Evolutionary conservation across 345 rosid species (phyloP).

Genomic region (Gossypium arboreum): DNA sequence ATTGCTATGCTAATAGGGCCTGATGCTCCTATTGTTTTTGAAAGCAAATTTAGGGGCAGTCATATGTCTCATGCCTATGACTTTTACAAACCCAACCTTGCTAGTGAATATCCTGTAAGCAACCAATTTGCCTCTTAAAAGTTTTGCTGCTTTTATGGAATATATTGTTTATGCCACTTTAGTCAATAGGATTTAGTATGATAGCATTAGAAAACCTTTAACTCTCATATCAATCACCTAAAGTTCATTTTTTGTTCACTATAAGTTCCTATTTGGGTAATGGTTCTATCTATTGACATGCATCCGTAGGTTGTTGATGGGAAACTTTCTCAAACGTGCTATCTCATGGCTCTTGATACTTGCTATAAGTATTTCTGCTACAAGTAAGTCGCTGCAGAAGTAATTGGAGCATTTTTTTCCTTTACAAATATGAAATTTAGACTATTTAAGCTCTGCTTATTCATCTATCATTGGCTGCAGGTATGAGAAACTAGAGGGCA

Average conservation of each 20-base stretch:
- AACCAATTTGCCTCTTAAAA: slow-evolving; percentile 3
- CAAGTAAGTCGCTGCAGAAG: slow-evolving; percentile 47
- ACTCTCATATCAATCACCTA: not conserved
- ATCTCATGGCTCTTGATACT: slow-evolving; percentile 92
- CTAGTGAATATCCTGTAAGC: slow-evolving; percentile 97
- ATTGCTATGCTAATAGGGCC: slow-evolving; percentile 92
- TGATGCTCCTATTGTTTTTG: slow-evolving; percentile 87
- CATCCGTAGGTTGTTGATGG: slow-evolving; percentile 92
- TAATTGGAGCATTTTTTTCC: not conserved
- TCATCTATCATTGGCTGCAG: slow-evolving; percentile 34
- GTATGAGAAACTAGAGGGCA: slow-evolving; percentile 79
- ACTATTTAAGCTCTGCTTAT: slow-evolving; percentile 11
- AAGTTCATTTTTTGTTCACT: not conserved
- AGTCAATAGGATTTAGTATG: not conserved
- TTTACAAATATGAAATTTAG: not conserved
- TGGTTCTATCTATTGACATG: slow-evolving; percentile 2
- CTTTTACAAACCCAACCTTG: slow-evolving; percentile 98
- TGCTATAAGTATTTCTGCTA: slow-evolving; percentile 79
- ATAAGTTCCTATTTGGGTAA: not conserved
- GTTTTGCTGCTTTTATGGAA: not conserved
- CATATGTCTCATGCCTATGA: slow-evolving; percentile 98
- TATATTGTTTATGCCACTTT: not conserved
- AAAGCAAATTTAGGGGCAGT: slow-evolving; percentile 91
- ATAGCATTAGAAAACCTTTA: not conserved
- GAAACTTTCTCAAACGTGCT: slow-evolving; percentile 97